Conservation (phyloP, 129 eudicot species). For the Chrysanthemum seticuspe region DNA sequence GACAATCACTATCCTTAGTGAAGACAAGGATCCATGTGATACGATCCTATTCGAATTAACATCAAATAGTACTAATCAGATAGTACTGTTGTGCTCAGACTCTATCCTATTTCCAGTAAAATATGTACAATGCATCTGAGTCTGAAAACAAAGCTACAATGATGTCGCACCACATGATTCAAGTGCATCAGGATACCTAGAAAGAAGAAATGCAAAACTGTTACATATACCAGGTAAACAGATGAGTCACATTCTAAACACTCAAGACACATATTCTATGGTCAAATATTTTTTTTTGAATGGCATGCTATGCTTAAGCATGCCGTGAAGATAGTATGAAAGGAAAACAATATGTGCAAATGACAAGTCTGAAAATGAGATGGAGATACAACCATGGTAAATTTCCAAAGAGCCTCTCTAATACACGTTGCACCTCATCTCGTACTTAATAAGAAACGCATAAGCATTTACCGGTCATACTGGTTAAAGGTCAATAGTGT, state of each 20-base stretch:
- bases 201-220: constrained; percentile 5
- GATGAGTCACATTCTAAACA: neutral
- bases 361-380: constrained; percentile 10
- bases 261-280: neutral
- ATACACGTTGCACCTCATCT: constrained; percentile 48
- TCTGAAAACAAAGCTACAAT: constrained; percentile 53
- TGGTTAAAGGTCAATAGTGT: no score
- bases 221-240: neutral
- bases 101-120: constrained; percentile 60
- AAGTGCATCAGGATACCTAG: constrained; percentile 39
- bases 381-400: constrained; percentile 44
- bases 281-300: neutral
- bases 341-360: neutral
- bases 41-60: constrained; percentile 32
- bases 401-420: constrained; percentile 27
- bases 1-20: constrained; percentile 50
- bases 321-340: neutral
- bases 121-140: constrained; percentile 38
- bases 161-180: constrained; percentile 35
- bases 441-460: constrained; percentile 46
- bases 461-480: constrained; percentile 6
- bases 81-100: constrained; percentile 40
- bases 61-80: constrained; percentile 29
- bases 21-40: constrained; percentile 52
- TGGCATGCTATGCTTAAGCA: neutral